Evolutionary conservation across 495 filamentous ascomycete species (phyloP), one percentile per base, ranked within the genome.

Genomic region (Penicillium egyptiacum): DNA sequence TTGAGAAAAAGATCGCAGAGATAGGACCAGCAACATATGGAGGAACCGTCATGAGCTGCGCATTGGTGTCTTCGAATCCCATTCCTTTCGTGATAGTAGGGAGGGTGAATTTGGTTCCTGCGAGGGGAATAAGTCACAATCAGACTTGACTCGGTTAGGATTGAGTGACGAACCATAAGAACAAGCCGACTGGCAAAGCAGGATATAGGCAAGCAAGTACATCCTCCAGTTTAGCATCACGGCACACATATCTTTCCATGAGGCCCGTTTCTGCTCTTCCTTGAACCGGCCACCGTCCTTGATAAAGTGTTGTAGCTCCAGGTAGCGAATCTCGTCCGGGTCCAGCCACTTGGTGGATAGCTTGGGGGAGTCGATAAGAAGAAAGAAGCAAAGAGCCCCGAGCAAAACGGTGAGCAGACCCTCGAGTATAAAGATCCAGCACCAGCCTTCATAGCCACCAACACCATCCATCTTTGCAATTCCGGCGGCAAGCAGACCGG

Each of bases 371-470:
- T 72, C 67, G 11, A 72, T 66, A 3, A 72, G 59, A 0, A 67
- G 30, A 40, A 84, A 87, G 71, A 82, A 89, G 25, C 82, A 79
- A 4, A 73, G 17, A 10, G 80, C 49, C 3, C 84, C 86, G 2
- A 89, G 72, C 6, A 85, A 11, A 1, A 89, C 72, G 4, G 69
- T 83, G 5, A 79, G 78, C 4, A 79, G 74, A n/a, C 85, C 80
- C 45, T 87, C 85, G 4, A 87, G 75, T 20, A 87, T 79, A 61
- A 87, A 86, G 42, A 91, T 89, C 88, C 87, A 90, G 10, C 83
- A 75, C 88, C 88, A 90, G 10, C 87, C 87, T 41, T 78, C 74
- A 19, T 85, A 66, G 0, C 82, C 81, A 1, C 72, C 83, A 4
- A 86, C 62, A 3, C 86, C 86, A 19, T 86, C 73, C 83, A 90